Evolutionary conservation across 495 filamentous ascomycete genomes (phyloP), one percentile per base, ranked within the genome.

Genomic region (Lasiosphaeriaceae sp.): DNA sequence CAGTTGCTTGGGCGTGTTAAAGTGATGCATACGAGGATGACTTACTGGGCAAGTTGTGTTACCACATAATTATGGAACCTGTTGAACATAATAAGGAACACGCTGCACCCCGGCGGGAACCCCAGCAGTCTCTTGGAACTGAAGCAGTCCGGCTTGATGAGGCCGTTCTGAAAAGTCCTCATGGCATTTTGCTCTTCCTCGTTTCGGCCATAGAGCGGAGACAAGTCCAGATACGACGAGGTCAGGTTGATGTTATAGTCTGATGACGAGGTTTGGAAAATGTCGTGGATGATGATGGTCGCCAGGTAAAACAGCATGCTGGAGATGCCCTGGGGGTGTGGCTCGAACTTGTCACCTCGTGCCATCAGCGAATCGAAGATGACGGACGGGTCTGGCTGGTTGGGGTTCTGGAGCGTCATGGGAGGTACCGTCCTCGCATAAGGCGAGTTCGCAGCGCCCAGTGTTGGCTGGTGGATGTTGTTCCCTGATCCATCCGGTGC

Each of bases 141-240:
- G 54, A 90, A 96, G 54, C 79, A 81, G 63, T 96, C 92, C 2
- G 89, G 82, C 73, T 96, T 96, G 50, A 96, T 74, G 67, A 82
- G 90, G 49, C 92, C 92, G 60, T 92, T 85, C 64, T 86, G 83
- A 69, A 90, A 89, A 0, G 89, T 90, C 47, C 92, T 79, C 59
- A 96, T 83, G 8, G 71, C 71, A 58, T 89, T 74, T 65, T 95
- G 91, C 67, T 91, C 88, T 1, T 79, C 73, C 64, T 87, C 79
- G 58, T 86, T 90, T 66, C 86, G 92, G 21, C 92, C 92, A 65
- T 96, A 96, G 2, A 96, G 79, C 0, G 92, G 92, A 2, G 86
- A 80, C 14, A 96, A 77, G 58, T 96, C 92, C n/a, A 96, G 75
- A 62, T 93, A 96, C 0, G 89, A 92, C 0, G 90, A 94, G 0